phyloP scores from a whole-genome alignment of 257 asterid genomes.

The Penstemon eatonii region DNA sequence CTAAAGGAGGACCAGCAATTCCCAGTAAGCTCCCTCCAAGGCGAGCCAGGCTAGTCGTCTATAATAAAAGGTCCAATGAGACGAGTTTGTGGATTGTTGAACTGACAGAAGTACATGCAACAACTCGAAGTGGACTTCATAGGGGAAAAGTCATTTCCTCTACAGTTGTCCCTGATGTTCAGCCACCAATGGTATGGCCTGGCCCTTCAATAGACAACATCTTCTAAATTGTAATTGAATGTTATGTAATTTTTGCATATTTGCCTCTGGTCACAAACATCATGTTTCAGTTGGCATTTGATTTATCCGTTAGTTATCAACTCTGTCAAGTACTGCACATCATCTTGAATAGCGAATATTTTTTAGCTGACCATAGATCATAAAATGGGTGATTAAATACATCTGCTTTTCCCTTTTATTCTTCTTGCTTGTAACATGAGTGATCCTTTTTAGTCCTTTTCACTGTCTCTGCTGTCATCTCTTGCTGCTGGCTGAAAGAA shows the following conservation, averaged over 20 bases:
- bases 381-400: too few relatives aligned
- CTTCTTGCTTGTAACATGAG: too few relatives aligned
- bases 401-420: too few relatives aligned
- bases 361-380: too few relatives aligned
- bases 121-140: constrained; percentile 94
- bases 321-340: too few relatives aligned
- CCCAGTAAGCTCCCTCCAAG: constrained; percentile 93
- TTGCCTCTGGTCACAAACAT: too few relatives aligned
- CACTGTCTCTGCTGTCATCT: too few relatives aligned
- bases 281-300: too few relatives aligned
- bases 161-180: constrained; percentile 77
- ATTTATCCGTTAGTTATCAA: too few relatives aligned
- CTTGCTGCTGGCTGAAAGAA: not conserved
- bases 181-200: constrained; percentile 85
- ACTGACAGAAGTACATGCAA: constrained; percentile 91
- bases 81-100: constrained; percentile 95
- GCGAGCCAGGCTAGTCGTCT: constrained; percentile 82
- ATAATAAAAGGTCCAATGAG: constrained; percentile 86
- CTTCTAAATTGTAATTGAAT: not conserved
- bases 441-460: too few relatives aligned
- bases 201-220: not conserved
- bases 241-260: too few relatives aligned
- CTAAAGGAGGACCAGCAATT: constrained; percentile 82
- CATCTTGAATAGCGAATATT: too few relatives aligned
- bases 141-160: constrained; percentile 92